A percentile compares a stretch with the other conserved stretches of the same genome.
These are phyloP conservation scores for Ophiostoma australiae DNA, from an alignment of 2,329 filamentous ascomycete species.

Conservation along the genomic window DNA sequence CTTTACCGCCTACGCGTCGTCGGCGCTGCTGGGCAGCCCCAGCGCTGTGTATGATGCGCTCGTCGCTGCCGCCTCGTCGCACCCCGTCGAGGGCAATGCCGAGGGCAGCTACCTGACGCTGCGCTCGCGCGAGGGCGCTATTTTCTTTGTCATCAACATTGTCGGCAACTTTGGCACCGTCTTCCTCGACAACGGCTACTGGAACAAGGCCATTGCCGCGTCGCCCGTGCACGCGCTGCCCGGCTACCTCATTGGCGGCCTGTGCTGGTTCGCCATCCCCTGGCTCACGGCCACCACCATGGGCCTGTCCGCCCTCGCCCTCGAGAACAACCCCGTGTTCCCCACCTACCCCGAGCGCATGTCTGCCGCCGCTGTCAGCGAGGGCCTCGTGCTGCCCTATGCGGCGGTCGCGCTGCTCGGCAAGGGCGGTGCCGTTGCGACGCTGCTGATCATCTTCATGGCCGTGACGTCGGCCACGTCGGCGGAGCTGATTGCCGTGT, in stretches of 20 bases:
- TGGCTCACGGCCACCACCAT: slow-evolving; percentile 87
- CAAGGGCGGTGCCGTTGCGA: slow-evolving; percentile 71
- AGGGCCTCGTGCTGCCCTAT: slow-evolving; percentile 78
- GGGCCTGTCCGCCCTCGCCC: slow-evolving; percentile 73
- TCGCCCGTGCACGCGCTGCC: slow-evolving; percentile 80
- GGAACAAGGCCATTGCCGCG: slow-evolving; percentile 89
- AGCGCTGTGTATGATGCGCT: slow-evolving; percentile 73
- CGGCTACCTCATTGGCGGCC: slow-evolving; percentile 79
- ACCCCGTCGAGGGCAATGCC: slow-evolving; percentile 75
- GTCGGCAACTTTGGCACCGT: slow-evolving; percentile 71
- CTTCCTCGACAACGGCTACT: slow-evolving; percentile 84
- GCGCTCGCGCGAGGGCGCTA: slow-evolving; percentile 71
- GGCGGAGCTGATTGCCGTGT: slow-evolving; percentile 80
- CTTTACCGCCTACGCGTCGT: slow-evolving; percentile 74
- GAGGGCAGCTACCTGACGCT: slow-evolving; percentile 83
- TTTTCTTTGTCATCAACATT: slow-evolving; percentile 86
- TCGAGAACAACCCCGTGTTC: slow-evolving; percentile 68
- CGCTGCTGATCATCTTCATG: slow-evolving; percentile 80
- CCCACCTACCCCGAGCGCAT: slow-evolving; percentile 71
- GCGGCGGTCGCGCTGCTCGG: slow-evolving; percentile 80
- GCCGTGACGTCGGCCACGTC: slow-evolving; percentile 81
- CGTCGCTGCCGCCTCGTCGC: slow-evolving; percentile 58
- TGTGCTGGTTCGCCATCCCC: slow-evolving; percentile 89
- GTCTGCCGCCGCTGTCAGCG: slow-evolving; percentile 66
- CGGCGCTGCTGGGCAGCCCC: slow-evolving; percentile 67